These are phyloP conservation scores for Monilinia fructicola DNA, from an alignment of 2,329 filamentous ascomycete genomes.

Conservation along the genomic window DNA sequence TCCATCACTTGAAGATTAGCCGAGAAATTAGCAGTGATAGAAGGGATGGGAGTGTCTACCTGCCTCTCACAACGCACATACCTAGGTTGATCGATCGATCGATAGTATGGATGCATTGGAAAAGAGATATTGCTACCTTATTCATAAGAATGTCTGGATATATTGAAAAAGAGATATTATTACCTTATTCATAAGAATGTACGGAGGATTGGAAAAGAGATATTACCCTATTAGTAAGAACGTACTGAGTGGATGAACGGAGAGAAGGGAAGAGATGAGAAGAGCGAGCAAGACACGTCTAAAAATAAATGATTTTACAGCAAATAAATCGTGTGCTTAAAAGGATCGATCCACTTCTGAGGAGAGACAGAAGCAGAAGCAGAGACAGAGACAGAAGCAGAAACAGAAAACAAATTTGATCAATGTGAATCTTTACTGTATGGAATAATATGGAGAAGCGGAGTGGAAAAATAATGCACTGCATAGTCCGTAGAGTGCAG, in stretches of 20 bases:
- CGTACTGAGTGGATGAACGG: not conserved
- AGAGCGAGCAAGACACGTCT: conserved; percentile 3
- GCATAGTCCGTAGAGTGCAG: no score
- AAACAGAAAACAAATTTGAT: conserved; percentile 14
- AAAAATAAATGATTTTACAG: conserved; percentile 22
- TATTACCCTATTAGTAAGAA: conserved; percentile 3
- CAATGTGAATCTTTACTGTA: conserved; percentile 3
- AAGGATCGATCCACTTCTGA: conserved; percentile 11
- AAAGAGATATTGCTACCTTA: not conserved
- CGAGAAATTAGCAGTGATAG: not conserved
- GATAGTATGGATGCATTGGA: not conserved
- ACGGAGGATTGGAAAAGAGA: not conserved
- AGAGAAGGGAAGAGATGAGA: no score
- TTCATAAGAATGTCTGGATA: no score
- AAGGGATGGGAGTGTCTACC: not conserved
- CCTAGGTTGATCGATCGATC: no score
- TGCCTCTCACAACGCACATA: conserved; percentile 2
- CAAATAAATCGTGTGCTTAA: conserved; percentile 2
- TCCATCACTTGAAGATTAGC: not conserved
- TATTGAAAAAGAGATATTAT: not conserved
- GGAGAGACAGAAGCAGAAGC: conserved; percentile 14
- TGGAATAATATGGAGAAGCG: conserved; percentile 15
- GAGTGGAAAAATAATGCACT: not conserved
- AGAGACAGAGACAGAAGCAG: no score
- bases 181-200: no score